Percentiles rank a stretch among this genome's conserved stretches.
These are phyloP conservation scores for Aspergillus quadricinctus DNA, from an alignment of 2,329 filamentous ascomycete genomes.

Conservation along the genomic window DNA sequence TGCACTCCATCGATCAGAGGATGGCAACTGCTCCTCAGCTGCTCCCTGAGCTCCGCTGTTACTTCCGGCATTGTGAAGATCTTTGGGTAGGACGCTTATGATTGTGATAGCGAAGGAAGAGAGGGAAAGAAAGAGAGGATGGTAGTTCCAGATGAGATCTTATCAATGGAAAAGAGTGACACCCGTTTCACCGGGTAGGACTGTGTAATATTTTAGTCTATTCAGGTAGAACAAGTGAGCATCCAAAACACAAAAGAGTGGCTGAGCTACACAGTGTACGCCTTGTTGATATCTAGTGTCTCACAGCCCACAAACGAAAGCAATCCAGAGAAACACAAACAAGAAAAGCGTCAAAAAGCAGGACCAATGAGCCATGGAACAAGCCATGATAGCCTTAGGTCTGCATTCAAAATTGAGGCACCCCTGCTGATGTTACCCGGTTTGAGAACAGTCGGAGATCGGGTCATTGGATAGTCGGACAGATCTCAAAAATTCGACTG, in stretches of 20 bases:
- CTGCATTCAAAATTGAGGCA: neutral
- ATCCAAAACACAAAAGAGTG: slow-evolving; percentile 1
- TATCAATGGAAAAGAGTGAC: neutral
- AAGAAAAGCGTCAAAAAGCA: neutral
- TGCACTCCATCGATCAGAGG: slow-evolving; percentile 20
- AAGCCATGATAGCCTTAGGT: neutral
- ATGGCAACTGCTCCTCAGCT: slow-evolving; percentile 21
- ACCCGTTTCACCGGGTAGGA: neutral
- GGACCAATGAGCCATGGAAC: neutral
- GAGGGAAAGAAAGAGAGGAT: neutral
- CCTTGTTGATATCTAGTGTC: neutral
- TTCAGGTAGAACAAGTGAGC: neutral
- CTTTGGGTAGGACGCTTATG: neutral
- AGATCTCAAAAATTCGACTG: neutral
- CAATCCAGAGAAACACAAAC: neutral
- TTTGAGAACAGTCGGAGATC: neutral
- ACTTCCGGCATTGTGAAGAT: neutral
- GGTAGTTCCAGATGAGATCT: neutral
- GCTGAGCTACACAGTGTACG: neutral
- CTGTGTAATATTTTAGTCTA: neutral
- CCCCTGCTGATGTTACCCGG: too few species aligned
- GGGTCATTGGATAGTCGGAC: neutral
- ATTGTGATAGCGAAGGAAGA: neutral
- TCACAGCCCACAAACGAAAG: neutral
- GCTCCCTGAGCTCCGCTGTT: slow-evolving; percentile 3